phyloP scores from a whole-genome alignment of 768 basidiomycete species.

The Panaeolus papilionaceus region DNA sequence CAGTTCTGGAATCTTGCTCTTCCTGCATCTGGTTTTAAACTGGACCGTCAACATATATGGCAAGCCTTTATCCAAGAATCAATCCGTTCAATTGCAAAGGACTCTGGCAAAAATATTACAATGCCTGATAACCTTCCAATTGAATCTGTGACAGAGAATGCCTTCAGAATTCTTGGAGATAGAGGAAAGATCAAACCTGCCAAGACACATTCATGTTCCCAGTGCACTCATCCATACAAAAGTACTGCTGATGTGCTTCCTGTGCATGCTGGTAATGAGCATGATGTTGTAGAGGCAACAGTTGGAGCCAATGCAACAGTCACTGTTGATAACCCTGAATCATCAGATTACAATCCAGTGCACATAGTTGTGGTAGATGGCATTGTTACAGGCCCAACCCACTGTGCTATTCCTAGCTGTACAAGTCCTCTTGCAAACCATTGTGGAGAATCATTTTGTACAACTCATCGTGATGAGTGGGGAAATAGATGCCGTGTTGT shows the following conservation, averaged over 20 bases:
- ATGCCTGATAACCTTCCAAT: background rate
- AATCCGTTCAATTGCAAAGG: background rate
- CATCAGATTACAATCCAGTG: background rate
- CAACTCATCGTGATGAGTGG: conserved; percentile 4
- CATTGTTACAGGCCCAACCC: conserved; percentile 12
- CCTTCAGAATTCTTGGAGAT: conserved; percentile 13
- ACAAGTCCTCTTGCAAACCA: conserved; percentile 21
- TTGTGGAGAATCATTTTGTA: conserved; percentile 23
- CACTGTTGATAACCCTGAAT: too few species aligned
- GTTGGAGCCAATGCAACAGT: too few species aligned
- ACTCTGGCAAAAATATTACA: too few species aligned
- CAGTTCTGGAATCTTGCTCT: conserved; percentile 28
- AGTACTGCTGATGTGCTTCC: background rate
- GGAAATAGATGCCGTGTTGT: conserved; percentile 29
- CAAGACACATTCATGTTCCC: conserved; percentile 10
- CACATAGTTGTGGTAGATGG: conserved; percentile 7
- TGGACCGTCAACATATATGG: conserved; percentile 23
- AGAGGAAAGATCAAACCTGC: background rate
- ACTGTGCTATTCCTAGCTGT: conserved; percentile 12
- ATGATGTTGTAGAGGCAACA: conserved; percentile 2
- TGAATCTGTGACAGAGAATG: conserved; percentile 13
- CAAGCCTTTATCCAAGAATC: conserved; percentile 28
- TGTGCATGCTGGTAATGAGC: background rate
- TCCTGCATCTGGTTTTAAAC: background rate
- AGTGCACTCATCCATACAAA: conserved; percentile 8